Conservation (phyloP, 495 filamentous ascomycete genomes). For the Hypoxylon perforatum region DNA sequence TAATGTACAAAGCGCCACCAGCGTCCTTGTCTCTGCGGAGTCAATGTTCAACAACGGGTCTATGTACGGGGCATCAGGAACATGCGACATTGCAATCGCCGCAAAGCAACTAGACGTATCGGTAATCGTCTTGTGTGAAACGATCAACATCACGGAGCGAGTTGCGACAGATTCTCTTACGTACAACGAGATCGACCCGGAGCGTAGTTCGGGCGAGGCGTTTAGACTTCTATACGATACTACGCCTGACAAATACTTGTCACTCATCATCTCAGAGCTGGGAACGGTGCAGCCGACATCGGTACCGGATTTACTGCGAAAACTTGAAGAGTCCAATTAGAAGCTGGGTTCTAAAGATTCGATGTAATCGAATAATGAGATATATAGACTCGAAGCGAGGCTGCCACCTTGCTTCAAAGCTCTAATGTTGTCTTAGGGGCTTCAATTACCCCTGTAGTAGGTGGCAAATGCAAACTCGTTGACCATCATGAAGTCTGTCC, state of each 20-base stretch:
- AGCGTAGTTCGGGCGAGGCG: conserved; percentile 63
- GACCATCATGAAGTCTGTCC: conserved; percentile 5
- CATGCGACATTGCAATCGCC: conserved; percentile 87
- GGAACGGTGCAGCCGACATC: conserved; percentile 88
- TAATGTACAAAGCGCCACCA: conserved; percentile 76
- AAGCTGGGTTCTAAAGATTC: conserved; percentile 31
- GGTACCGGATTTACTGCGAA: conserved; percentile 67
- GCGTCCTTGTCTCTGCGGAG: conserved; percentile 88
- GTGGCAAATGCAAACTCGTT: conserved; percentile 16
- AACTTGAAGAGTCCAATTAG: conserved; percentile 61
- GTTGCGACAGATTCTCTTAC: conserved; percentile 92
- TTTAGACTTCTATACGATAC: conserved; percentile 94
- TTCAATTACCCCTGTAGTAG: conserved; percentile 7
- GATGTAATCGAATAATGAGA: conserved; percentile 20
- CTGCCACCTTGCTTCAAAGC: conserved; percentile 1
- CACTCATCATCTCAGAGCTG: conserved; percentile 91
- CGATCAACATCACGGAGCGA: conserved; percentile 92
- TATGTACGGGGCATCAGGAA: conserved; percentile 87
- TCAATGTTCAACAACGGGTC: conserved; percentile 91
- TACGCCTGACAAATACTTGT: conserved; percentile 88
- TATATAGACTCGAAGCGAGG: conserved; percentile 10
- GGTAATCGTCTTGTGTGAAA: conserved; percentile 92
- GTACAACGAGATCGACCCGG: conserved; percentile 86
- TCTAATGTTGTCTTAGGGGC: conserved; percentile 7
- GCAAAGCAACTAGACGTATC: conserved; percentile 79